Evolutionary conservation across 2,329 filamentous ascomycete genomes (phyloP), one percentile per base, ranked within the genome.

Genomic region (Cordyceps farinosa): DNA sequence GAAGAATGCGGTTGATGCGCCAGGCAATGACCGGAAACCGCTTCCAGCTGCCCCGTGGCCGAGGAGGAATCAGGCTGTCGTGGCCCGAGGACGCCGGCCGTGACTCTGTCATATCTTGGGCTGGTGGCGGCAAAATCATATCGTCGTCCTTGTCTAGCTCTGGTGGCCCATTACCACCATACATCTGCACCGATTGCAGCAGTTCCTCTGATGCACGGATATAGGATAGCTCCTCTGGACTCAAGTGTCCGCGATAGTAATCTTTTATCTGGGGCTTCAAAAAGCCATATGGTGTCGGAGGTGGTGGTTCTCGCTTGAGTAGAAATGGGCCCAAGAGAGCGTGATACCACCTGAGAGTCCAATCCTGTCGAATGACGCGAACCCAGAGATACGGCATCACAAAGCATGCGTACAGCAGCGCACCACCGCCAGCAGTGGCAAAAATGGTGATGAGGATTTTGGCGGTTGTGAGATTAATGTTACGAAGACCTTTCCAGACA

Each of bases 361-460:
- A 83, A 67, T 86, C 83, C 47, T 83, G 78, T 54, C 76, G 73
- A 65, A 84, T 72, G 22, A 85, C 77, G 32, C 78, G 77, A 38
- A 79, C 76, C 71, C 83, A 78, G 34, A 85, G 72, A 65, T 78
- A 86, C 1, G 84, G 83, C 6, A 86, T 73, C 64, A 85, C 74
- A 68, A 85, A 85, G 51, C 79, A 63, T 54, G 70, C 70, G 34
- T 81, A 72, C 10, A 85, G 67, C 3, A 78, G 56, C 1, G 75
- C 73, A 3, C 79, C 76, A 34, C 74, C 80, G 1, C 69, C 71
- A 36, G 80, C 78, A 15, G 79, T 76, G 44, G 75, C 75, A 53
- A 85, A 74, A 45, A 82, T 77, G 52, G 78, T 60, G n/a, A 72
- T 68, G 53, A 76, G 36, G 0, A 72, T 65, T 15, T 66, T n/a